Conservation (phyloP, 208 protist genomes). For the Crithidia acanthocephali region DNA sequence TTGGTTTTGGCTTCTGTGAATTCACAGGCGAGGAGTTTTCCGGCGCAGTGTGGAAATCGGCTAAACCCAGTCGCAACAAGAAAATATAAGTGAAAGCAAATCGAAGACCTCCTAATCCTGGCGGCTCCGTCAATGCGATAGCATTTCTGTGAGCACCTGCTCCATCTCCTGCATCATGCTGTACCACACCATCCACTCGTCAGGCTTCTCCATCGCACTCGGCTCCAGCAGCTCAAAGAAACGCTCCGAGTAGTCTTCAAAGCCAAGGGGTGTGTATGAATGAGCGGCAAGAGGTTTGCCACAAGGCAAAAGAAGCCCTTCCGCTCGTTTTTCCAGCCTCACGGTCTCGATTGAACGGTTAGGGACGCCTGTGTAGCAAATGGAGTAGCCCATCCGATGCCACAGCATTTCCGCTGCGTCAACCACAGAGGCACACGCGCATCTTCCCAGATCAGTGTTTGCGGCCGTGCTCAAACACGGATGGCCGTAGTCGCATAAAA, state of each 20-base stretch:
- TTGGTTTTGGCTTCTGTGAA: too few relatives aligned
- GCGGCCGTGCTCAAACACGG: slow-evolving; percentile 28
- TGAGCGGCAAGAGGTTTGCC: slow-evolving; percentile 51
- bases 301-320: slow-evolving; percentile 59
- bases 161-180: slow-evolving; percentile 45
- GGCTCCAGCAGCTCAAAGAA: slow-evolving; percentile 79
- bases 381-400: slow-evolving; percentile 70
- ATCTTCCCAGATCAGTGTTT: background rate
- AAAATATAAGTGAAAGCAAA: too few relatives aligned
- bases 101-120: too few relatives aligned
- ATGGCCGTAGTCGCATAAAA: slow-evolving; percentile 76
- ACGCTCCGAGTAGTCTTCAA: slow-evolving; percentile 83
- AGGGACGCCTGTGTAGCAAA: slow-evolving; percentile 61
- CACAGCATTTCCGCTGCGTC: slow-evolving; percentile 60
- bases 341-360: slow-evolving; percentile 30
- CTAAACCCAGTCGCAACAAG: too few relatives aligned
- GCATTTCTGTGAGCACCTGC: slow-evolving; percentile 16
- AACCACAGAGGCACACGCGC: slow-evolving; percentile 31
- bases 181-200: slow-evolving; percentile 88
- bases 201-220: slow-evolving; percentile 48
- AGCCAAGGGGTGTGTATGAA: slow-evolving; percentile 54
- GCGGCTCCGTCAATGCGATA: too few relatives aligned
- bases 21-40: too few relatives aligned
- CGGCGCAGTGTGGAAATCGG: too few relatives aligned
- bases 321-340: slow-evolving; percentile 15